Evolutionary conservation across 2,329 filamentous ascomycete species (phyloP).

Genomic region (Raffaelea arxii): DNA sequence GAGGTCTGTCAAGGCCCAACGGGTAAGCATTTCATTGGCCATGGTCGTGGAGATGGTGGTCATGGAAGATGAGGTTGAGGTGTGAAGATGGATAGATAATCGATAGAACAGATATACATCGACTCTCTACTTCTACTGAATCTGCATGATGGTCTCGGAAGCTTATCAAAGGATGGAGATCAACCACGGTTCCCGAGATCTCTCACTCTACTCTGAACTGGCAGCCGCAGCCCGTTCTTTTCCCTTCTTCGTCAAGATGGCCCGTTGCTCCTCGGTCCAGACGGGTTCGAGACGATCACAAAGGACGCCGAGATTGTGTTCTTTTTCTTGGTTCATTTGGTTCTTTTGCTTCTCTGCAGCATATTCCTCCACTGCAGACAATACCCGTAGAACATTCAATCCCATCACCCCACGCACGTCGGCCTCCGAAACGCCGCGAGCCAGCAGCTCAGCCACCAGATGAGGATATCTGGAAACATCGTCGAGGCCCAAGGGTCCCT

Average conservation of each 20-base stretch:
- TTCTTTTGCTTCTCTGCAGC: too few relatives aligned
- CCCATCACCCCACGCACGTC: background rate
- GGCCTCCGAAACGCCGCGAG: constrained; percentile 37
- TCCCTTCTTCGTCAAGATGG: background rate
- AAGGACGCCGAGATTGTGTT: background rate
- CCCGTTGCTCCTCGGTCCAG: constrained; percentile 1
- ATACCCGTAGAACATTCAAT: background rate
- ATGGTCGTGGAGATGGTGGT: too few relatives aligned
- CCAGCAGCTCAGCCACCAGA: constrained; percentile 63
- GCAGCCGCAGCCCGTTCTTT: too few relatives aligned
- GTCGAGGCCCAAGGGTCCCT: constrained; percentile 62
- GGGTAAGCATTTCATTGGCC: background rate
- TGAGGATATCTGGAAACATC: constrained; percentile 78
- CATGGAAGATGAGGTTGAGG: too few relatives aligned
- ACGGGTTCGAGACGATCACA: background rate
- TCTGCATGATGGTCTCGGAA: too few relatives aligned
- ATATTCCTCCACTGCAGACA: background rate
- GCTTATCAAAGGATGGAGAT: too few relatives aligned
- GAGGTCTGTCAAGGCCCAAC: background rate
- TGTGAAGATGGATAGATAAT: too few relatives aligned
- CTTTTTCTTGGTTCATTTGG: too few relatives aligned
- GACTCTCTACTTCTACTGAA: too few relatives aligned
- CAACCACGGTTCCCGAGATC: too few relatives aligned
- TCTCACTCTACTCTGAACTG: too few relatives aligned
- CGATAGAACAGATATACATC: too few relatives aligned